A percentile compares a stretch with the other conserved stretches of the same genome.
Conservation (phyloP, 2,329 filamentous ascomycete species). For the Diaporthe citri region DNA sequence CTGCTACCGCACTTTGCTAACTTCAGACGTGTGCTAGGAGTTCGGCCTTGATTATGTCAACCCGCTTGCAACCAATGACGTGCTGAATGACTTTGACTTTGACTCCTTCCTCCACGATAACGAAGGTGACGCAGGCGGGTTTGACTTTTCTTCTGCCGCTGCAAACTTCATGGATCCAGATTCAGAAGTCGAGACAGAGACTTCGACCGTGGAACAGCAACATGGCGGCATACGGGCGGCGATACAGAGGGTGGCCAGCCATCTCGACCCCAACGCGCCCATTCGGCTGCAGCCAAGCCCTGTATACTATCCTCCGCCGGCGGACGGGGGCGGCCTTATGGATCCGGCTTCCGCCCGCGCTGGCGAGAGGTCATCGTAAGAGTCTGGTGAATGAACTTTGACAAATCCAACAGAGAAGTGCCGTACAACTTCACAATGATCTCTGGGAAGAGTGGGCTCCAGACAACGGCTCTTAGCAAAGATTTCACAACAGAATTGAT, state of each 20-base stretch:
- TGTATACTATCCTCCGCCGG: conserved; percentile 94
- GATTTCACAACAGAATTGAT: too few relatives aligned
- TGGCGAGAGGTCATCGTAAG: too few relatives aligned
- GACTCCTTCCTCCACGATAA: conserved; percentile 75
- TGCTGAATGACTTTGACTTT: conserved; percentile 76
- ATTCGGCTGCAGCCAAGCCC: conserved; percentile 95
- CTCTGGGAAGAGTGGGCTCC: neutral
- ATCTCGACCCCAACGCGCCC: conserved; percentile 93
- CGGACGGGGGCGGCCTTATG: conserved; percentile 80
- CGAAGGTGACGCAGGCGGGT: conserved; percentile 60
- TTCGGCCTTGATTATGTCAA: conserved; percentile 69
- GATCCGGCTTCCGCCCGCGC: conserved; percentile 69
- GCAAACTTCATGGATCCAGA: conserved; percentile 66
- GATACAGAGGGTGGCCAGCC: conserved; percentile 94
- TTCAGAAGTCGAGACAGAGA: conserved; percentile 62
- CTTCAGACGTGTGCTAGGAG: conserved; percentile 49
- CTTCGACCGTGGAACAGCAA: conserved; percentile 96
- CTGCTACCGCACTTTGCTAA: conserved; percentile 30
- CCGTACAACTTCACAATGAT: conserved; percentile 22
- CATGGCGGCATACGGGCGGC: conserved; percentile 92
- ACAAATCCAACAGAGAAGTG: neutral
- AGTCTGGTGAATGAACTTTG: neutral
- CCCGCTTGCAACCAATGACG: conserved; percentile 65
- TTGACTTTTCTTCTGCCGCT: conserved; percentile 66
- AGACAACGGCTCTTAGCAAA: neutral